Evolutionary conservation across 208 protist species (phyloP).

Genomic region (Trypanosoma platydactyli): DNA sequence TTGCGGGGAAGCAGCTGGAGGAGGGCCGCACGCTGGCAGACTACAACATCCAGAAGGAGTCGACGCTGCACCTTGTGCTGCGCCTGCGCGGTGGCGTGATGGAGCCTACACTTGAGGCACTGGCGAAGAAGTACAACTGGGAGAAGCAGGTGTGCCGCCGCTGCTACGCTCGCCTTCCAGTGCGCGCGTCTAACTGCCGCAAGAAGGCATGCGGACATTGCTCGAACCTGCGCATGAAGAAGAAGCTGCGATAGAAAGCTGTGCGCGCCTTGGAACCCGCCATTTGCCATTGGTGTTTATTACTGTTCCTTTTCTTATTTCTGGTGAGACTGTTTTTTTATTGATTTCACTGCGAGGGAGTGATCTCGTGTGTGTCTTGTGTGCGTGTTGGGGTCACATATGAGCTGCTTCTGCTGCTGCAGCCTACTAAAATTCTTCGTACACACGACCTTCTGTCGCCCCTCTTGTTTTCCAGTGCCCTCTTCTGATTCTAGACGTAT

Average conservation of each 20-base stretch:
- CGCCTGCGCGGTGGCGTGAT: constrained; percentile 91
- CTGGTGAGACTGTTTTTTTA: too few species aligned
- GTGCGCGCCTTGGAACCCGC: too few species aligned
- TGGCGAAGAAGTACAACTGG: constrained; percentile 98
- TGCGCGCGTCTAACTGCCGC: constrained; percentile 98
- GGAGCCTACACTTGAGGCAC: constrained; percentile 96
- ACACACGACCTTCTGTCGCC: too few species aligned
- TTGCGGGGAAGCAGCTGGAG: constrained; percentile 98
- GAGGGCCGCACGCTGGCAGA: constrained; percentile 97
- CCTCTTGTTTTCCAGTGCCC: too few species aligned
- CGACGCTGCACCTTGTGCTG: constrained; percentile 98
- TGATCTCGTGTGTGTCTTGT: too few species aligned
- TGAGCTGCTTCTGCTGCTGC: too few species aligned
- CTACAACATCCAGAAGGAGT: constrained; percentile 99
- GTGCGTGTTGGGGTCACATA: too few species aligned
- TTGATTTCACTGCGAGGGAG: too few species aligned
- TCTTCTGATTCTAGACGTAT: too few species aligned
- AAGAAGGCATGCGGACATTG: constrained; percentile 99
- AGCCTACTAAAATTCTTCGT: too few species aligned
- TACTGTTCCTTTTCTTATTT: too few species aligned
- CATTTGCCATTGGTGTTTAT: too few species aligned
- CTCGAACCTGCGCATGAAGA: constrained; percentile 99
- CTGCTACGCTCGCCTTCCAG: constrained; percentile 98
- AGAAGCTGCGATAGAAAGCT: constrained; percentile 99
- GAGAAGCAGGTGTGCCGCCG: constrained; percentile 99